A percentile compares a stretch with the other conserved stretches of the same genome.
Conservation (phyloP, 129 eudicot species). For the Ambrosia trifida region DNA sequence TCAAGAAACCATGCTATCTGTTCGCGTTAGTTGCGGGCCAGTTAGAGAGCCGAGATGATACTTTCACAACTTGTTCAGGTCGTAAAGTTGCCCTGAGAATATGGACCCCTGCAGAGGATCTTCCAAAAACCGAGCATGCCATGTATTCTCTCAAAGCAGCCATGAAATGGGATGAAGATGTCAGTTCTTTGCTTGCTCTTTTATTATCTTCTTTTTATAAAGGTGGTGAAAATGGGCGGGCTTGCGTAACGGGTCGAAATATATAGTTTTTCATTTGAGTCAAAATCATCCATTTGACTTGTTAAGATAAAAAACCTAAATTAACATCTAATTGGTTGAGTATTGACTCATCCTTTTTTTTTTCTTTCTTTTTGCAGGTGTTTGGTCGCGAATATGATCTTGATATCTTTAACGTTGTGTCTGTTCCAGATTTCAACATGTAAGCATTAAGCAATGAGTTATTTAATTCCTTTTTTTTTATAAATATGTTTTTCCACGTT, state of each 20-base stretch:
- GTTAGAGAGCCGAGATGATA: slow-evolving; percentile 85
- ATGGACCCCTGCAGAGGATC: slow-evolving; percentile 85
- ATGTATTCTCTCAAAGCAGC: slow-evolving; percentile 97
- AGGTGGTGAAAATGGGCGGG: neutral
- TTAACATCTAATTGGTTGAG: neutral
- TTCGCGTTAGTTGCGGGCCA: slow-evolving; percentile 96
- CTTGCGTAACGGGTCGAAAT: neutral
- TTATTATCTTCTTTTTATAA: neutral
- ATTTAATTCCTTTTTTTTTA: neutral
- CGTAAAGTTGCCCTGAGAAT: slow-evolving; percentile 77
- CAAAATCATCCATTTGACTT: neutral
- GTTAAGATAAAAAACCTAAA: neutral
- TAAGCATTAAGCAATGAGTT: slow-evolving; percentile 38
- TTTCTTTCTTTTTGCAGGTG: slow-evolving; percentile 43
- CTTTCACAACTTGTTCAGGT: slow-evolving; percentile 84
- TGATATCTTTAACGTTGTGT: slow-evolving; percentile 91
- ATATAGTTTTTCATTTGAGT: neutral
- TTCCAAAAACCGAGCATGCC: slow-evolving; percentile 93
- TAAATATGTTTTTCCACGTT: neutral
- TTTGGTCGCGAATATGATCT: slow-evolving; percentile 95
- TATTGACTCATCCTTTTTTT: neutral
- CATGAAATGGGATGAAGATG: slow-evolving; percentile 99
- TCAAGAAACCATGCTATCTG: slow-evolving; percentile 90
- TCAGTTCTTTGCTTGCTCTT: slow-evolving; percentile 34
- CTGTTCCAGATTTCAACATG: slow-evolving; percentile 98